These are phyloP conservation scores for Volvox reticuliferus DNA, from an alignment of 139 green algal genomes.

Conservation along the genomic window DNA sequence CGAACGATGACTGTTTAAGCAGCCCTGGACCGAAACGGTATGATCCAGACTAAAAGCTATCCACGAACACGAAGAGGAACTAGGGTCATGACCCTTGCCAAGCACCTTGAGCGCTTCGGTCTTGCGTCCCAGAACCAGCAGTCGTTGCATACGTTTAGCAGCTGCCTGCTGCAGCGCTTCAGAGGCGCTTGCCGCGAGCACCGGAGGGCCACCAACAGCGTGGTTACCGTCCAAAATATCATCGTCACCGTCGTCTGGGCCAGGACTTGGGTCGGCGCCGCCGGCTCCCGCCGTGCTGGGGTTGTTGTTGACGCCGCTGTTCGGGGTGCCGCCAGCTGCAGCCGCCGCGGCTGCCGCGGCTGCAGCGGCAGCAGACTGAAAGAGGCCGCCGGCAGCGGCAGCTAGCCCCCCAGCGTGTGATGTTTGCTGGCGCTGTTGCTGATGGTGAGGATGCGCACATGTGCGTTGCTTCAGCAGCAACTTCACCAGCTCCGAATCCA, in stretches of 20 bases:
- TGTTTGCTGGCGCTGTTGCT: background rate
- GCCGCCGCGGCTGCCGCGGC: background rate
- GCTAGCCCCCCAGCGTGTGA: background rate
- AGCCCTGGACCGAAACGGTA: no score
- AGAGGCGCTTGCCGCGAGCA: background rate
- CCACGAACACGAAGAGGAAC: no score
- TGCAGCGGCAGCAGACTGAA: background rate
- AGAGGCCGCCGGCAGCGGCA: background rate
- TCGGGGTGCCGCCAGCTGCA: background rate
- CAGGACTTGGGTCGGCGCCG: background rate
- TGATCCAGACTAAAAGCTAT: no score
- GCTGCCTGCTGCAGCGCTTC: slow-evolving; percentile 37
- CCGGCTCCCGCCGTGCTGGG: no score
- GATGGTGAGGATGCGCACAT: background rate
- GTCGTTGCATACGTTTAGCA: slow-evolving; percentile 63
- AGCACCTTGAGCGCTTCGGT: slow-evolving; percentile 64
- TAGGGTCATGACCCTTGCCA: no score
- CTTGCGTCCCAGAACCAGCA: slow-evolving; percentile 67
- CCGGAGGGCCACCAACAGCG: slow-evolving; percentile 6
- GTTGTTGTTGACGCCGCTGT: background rate
- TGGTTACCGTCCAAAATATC: background rate
- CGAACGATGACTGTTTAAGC: no score
- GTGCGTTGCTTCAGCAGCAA: slow-evolving; percentile 7
- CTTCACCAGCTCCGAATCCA: slow-evolving; percentile 7
- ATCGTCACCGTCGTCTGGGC: background rate